Conservation (phyloP, 2,329 filamentous ascomycete species). For the Corniculantispora saksenae region DNA sequence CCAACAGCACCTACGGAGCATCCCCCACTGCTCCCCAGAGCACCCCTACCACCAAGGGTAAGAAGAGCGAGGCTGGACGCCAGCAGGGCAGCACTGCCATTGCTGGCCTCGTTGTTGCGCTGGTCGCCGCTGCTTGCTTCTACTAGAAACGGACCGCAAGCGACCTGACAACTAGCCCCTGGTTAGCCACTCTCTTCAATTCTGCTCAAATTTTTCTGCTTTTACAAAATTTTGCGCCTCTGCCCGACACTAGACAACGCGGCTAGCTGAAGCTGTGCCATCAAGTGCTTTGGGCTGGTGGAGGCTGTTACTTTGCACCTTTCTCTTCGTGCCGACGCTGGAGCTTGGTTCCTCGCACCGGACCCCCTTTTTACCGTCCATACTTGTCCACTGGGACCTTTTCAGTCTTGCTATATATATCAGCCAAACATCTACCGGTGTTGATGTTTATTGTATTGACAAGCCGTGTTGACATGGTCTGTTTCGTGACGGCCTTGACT, state of each 20-base stretch:
- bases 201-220: constrained; percentile 24
- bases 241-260: not conserved
- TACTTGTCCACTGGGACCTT: constrained; percentile 2
- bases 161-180: constrained; percentile 1
- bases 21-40: constrained; percentile 29
- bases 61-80: constrained; percentile 47
- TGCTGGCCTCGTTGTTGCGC: constrained; percentile 56
- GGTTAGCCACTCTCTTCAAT: constrained; percentile 5
- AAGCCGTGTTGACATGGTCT: not conserved
- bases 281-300: constrained; percentile 1
- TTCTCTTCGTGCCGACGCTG: constrained; percentile 7
- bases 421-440: constrained; percentile 32
- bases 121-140: constrained; percentile 54
- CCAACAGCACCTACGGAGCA: constrained; percentile 23
- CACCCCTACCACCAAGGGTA: constrained; percentile 35
- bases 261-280: constrained; percentile 8
- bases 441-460: constrained; percentile 37
- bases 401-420: constrained; percentile 25
- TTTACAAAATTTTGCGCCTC: constrained; percentile 19
- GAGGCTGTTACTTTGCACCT: not conserved
- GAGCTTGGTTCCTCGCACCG: constrained; percentile 5
- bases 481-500: not conserved
- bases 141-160: constrained; percentile 35
- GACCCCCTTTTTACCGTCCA: constrained; percentile 5
- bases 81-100: constrained; percentile 53